A percentile compares a stretch with the other conserved stretches of the same genome.
phyloP scores from a whole-genome alignment of 345 rosid genomes.

The Combretum micranthum region DNA sequence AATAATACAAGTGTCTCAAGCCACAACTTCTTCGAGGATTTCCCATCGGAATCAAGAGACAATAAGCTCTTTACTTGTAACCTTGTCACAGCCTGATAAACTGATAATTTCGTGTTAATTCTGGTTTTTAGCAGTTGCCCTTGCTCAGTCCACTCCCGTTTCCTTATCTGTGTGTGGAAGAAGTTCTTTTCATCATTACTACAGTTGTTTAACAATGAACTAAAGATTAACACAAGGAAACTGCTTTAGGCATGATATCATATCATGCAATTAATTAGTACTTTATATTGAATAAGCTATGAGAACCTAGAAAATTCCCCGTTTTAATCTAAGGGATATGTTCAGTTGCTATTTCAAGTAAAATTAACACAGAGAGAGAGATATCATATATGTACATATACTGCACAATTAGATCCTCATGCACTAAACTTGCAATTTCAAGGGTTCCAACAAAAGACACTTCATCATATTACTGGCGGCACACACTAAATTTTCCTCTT shows the following conservation, averaged over 20 bases:
- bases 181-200: not conserved
- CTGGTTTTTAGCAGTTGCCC: conserved; percentile 76
- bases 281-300: no score
- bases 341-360: no score
- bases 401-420: no score
- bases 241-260: not conserved
- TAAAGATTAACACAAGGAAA: not conserved
- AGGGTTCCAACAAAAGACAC: no score
- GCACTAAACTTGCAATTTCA: no score
- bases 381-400: no score
- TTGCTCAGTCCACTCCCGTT: conserved; percentile 89
- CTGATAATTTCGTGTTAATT: conserved; percentile 70
- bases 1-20: conserved; percentile 80
- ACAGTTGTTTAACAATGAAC: not conserved
- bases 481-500: no score
- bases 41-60: conserved; percentile 78
- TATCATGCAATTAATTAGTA: no score
- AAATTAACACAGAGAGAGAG: no score
- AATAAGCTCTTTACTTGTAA: conserved; percentile 71
- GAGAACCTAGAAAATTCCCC: no score
- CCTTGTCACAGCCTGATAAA: conserved; percentile 76
- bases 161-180: conserved; percentile 63
- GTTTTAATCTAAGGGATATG: no score
- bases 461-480: no score
- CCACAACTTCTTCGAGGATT: conserved; percentile 76